Evolutionary conservation across 2,329 filamentous ascomycete genomes (phyloP).

Genomic region (Aureobasidium subglaciale): DNA sequence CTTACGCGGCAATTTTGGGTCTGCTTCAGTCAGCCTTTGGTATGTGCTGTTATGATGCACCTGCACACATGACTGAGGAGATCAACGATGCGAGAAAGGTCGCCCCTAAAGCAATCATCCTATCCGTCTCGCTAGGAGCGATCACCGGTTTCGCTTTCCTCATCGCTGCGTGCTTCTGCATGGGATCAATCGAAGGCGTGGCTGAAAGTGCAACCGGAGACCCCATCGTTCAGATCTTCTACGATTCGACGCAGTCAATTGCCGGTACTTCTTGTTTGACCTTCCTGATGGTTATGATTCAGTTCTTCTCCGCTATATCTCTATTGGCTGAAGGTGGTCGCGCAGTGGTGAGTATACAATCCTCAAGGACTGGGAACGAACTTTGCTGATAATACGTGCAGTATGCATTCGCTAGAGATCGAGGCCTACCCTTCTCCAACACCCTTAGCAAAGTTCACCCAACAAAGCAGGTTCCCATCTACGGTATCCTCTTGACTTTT

Average conservation of each 20-base stretch:
- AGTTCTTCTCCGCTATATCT: slow-evolving; percentile 39
- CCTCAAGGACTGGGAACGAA: rapidly evolving
- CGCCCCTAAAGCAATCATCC: slow-evolving; percentile 43
- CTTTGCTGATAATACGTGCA: neutral
- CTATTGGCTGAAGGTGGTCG: slow-evolving; percentile 43
- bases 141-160: slow-evolving; percentile 44
- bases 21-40: slow-evolving; percentile 49
- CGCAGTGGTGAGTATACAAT: slow-evolving; percentile 23
- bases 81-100: slow-evolving; percentile 45
- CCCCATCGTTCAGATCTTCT: slow-evolving; percentile 48
- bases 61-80: slow-evolving; percentile 50
- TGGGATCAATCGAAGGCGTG: slow-evolving; percentile 42
- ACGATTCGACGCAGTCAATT: slow-evolving; percentile 41
- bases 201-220: slow-evolving; percentile 42
- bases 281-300: slow-evolving; percentile 44
- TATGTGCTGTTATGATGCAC: slow-evolving; percentile 43
- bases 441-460: slow-evolving; percentile 32
- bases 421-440: slow-evolving; percentile 47
- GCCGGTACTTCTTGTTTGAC: slow-evolving; percentile 40
- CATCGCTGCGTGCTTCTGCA: slow-evolving; percentile 45
- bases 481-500: slow-evolving; percentile 17
- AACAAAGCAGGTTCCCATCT: slow-evolving; percentile 15
- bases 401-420: slow-evolving; percentile 45
- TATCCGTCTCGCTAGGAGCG: slow-evolving; percentile 39
- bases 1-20: slow-evolving; percentile 47